Base-by-base conservation (phyloP, 257 asterid genomes). In the Eucommia ulmoides region DNA sequence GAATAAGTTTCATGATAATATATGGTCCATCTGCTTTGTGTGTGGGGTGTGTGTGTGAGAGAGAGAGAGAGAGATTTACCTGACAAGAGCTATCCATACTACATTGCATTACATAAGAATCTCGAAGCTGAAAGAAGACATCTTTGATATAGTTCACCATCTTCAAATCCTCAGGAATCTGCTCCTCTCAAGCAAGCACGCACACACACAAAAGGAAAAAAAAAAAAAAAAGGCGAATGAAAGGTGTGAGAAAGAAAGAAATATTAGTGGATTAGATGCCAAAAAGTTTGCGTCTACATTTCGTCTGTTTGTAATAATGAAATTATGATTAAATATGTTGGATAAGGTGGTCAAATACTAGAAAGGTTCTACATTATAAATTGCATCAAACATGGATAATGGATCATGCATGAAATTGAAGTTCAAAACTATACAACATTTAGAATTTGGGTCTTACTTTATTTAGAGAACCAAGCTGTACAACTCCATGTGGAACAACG, bases 111-210 rank as follows among this genome's bases (percentile, higher is more conserved):
- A 78, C 65, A 56, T 59, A 54, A 47, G 71, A 59, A 59, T 65
- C 83, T 58, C 65, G 83, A 67, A 73, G 66, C 60, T 65, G 76
- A 50, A 52, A 56, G 55, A 89, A 73, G 51, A 67, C 67, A 63
- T 67, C 73, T 69, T 81, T 71, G 67, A 89, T 71, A 62, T 73
- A 77, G 53, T 78, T 76, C 45, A 89, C 71, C 64, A 74, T 62
- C 68, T 73, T 74, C 67, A 73, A 54, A 75, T 82, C 94, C 74
- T 89, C 95, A 17, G 89, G 62, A 54, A 84, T 74, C 97, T 89
- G 76, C 64, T 57, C 50, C 55, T 35, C 53, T 29, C 66, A 61
- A 59, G 23, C 44, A 29, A 29, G 38, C 7, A 29, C 12, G 12
- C 12, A 29, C 7, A 29, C 7, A 5, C 12, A 29, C 38, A 29